Conservation (phyloP, 768 basidiomycete species). For the Lanmaoa pseudosensibilis region DNA sequence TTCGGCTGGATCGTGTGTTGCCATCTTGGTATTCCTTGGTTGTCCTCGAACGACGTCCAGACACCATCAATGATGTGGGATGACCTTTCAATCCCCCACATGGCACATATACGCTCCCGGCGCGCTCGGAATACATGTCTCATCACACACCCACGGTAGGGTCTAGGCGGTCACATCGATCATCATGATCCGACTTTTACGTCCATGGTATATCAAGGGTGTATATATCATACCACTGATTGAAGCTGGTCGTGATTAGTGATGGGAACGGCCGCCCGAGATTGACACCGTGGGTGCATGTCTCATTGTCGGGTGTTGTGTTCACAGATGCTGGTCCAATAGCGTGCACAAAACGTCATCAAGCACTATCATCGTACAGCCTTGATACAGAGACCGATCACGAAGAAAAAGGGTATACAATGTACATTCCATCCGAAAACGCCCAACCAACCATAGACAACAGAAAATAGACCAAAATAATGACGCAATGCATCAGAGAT, state of each 20-base stretch:
- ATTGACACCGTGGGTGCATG: not conserved
- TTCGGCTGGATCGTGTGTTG: too few relatives aligned
- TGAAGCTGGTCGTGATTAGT: not conserved
- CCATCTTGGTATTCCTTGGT: too few relatives aligned
- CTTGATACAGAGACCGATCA: not conserved
- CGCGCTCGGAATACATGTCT: too few relatives aligned
- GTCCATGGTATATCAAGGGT: too few relatives aligned
- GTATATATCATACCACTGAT: too few relatives aligned
- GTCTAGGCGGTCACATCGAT: not conserved
- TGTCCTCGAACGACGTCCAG: too few relatives aligned
- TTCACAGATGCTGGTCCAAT: not conserved
- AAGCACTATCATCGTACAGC: not conserved
- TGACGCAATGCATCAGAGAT: constrained; percentile 13
- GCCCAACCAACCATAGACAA: not conserved
- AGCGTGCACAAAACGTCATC: not conserved
- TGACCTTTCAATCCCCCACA: too few relatives aligned
- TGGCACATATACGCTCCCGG: too few relatives aligned
- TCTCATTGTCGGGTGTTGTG: not conserved
- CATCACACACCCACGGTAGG: too few relatives aligned
- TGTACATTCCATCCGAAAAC: too few relatives aligned
- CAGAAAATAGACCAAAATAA: not conserved
- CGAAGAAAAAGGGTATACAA: not conserved
- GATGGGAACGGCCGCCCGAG: not conserved
- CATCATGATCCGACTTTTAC: not conserved
- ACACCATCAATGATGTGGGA: too few relatives aligned